phyloP scores from a whole-genome alignment of 805 yeast genomes.

The Naumovozyma castellii region DNA sequence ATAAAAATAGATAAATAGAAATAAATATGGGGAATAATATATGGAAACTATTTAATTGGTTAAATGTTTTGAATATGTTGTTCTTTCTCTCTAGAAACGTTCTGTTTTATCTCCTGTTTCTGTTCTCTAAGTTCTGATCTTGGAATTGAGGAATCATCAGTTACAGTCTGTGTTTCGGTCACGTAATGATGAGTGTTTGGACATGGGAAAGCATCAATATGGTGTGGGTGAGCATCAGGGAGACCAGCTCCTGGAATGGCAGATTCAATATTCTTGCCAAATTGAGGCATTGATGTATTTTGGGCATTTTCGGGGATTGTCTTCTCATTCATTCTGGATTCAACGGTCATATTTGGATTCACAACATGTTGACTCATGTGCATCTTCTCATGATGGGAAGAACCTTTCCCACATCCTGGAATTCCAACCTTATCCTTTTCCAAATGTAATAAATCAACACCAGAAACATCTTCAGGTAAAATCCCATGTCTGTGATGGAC shows the following conservation, averaged over 20 bases:
- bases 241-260: constrained; percentile 14
- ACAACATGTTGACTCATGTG: neutral
- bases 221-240: constrained; percentile 3
- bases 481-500: constrained; percentile 1
- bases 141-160: neutral
- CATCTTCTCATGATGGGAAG: neutral
- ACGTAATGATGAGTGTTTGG: neutral
- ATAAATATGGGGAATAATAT: neutral
- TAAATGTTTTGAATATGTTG: too few species aligned
- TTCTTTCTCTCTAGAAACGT: too few species aligned
- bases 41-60: too few species aligned
- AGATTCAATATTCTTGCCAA: constrained; percentile 5
- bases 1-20: too few species aligned
- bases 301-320: constrained; percentile 5
- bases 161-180: neutral
- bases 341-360: constrained; percentile 5
- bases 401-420: constrained; percentile 11
- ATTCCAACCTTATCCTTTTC: constrained; percentile 3
- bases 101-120: neutral
- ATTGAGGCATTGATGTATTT: constrained; percentile 7
- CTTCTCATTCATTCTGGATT: constrained; percentile 10
- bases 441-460: constrained; percentile 2
- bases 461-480: constrained; percentile 5
- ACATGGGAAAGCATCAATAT: constrained; percentile 5
- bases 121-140: neutral